Percentiles rank a stretch among this genome's conserved stretches.
These are phyloP conservation scores for Penicillium bialowiezense DNA, from an alignment of 495 filamentous ascomycete species.

Conservation along the genomic window DNA sequence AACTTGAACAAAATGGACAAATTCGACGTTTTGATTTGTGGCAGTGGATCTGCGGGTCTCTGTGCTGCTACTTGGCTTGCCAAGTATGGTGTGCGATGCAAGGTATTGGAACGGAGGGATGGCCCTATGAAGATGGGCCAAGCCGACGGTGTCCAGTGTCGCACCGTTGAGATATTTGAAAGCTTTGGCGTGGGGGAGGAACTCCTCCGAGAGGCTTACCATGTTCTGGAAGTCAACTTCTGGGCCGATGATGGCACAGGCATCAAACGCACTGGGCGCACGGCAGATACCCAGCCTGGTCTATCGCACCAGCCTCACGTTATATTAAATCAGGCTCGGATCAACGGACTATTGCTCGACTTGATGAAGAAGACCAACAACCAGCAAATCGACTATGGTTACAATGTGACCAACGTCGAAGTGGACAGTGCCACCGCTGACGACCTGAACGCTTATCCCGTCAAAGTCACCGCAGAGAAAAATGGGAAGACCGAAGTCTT, in stretches of 20 bases:
- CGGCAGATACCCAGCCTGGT: slow-evolving; percentile 60
- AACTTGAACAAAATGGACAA: slow-evolving; percentile 23
- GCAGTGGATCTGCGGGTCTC: slow-evolving; percentile 67
- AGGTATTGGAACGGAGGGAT: slow-evolving; percentile 59
- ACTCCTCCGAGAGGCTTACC: slow-evolving; percentile 68
- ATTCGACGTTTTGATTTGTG: slow-evolving; percentile 59
- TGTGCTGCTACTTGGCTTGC: slow-evolving; percentile 67
- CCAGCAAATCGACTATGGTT: slow-evolving; percentile 59
- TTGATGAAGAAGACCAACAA: slow-evolving; percentile 43
- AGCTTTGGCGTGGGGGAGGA: slow-evolving; percentile 70
- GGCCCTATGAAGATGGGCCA: slow-evolving; percentile 67
- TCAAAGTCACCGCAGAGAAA: slow-evolving; percentile 51
- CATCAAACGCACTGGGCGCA: slow-evolving; percentile 52
- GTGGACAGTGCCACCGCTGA: slow-evolving; percentile 43
- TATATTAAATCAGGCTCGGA: slow-evolving; percentile 72
- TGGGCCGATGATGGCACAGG: slow-evolving; percentile 49
- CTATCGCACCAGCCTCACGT: slow-evolving; percentile 70
- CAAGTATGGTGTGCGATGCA: slow-evolving; percentile 56
- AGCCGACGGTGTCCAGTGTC: slow-evolving; percentile 77
- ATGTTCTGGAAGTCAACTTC: slow-evolving; percentile 65
- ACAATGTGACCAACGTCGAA: slow-evolving; percentile 50
- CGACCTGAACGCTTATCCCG: slow-evolving; percentile 48
- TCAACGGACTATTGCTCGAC: slow-evolving; percentile 62
- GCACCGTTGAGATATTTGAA: slow-evolving; percentile 79
- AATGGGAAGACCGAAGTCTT: slow-evolving; percentile 52